These are phyloP conservation scores for Poronia punctata DNA, from an alignment of 495 filamentous ascomycete genomes.

Conservation along the genomic window DNA sequence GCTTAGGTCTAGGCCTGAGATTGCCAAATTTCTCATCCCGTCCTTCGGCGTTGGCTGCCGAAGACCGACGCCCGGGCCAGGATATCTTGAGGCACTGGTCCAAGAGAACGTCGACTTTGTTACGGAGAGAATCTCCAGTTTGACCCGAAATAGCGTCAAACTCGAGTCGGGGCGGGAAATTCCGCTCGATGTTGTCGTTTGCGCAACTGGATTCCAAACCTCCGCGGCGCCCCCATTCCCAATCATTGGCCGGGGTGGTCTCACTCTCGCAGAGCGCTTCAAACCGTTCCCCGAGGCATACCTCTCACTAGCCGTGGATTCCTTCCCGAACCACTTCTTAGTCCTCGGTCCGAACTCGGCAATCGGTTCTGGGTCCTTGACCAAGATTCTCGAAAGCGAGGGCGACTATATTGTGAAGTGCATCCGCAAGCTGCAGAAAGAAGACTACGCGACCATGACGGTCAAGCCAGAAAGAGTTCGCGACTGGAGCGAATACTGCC, in stretches of 20 bases:
- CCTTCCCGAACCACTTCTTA: slow-evolving; percentile 62
- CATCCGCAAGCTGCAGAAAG: slow-evolving; percentile 59
- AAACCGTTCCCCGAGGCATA: slow-evolving; percentile 53
- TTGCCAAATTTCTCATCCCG: slow-evolving; percentile 38
- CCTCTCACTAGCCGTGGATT: slow-evolving; percentile 54
- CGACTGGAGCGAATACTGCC: slow-evolving; percentile 55
- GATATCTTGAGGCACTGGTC: slow-evolving; percentile 61
- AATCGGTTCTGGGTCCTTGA: slow-evolving; percentile 50
- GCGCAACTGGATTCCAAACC: slow-evolving; percentile 60
- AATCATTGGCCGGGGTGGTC: slow-evolving; percentile 44
- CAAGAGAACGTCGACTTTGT: slow-evolving; percentile 58
- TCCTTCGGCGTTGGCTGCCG: slow-evolving; percentile 62
- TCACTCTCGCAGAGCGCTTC: slow-evolving; percentile 43
- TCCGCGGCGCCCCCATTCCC: slow-evolving; percentile 55
- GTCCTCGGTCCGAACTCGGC: slow-evolving; percentile 54
- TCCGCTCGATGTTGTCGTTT: slow-evolving; percentile 50
- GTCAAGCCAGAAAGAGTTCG: slow-evolving; percentile 47
- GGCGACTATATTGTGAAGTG: slow-evolving; percentile 56
- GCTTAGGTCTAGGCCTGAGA: slow-evolving; percentile 29
- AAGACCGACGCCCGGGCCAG: slow-evolving; percentile 63
- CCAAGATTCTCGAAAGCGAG: slow-evolving; percentile 49
- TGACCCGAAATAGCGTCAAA: slow-evolving; percentile 46
- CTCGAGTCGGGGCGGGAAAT: slow-evolving; percentile 41
- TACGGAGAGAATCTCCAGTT: slow-evolving; percentile 41
- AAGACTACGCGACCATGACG: slow-evolving; percentile 55